A percentile compares a stretch with the other conserved stretches of the same genome.
Evolutionary conservation across 805 yeast species (phyloP).

Genomic region (Candida taoyuanica): DNA sequence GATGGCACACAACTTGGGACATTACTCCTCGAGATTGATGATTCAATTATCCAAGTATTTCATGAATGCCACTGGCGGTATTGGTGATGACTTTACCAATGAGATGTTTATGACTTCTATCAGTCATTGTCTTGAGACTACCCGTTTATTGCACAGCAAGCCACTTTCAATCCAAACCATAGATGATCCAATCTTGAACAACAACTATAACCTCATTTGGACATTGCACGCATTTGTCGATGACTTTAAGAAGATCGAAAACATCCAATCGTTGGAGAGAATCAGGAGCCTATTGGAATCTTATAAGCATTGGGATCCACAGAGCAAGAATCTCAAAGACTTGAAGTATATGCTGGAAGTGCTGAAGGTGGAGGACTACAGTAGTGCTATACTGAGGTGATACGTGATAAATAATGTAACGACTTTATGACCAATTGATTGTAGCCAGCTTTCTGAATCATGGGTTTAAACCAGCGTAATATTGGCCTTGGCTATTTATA

Average conservation of each 20-base stretch:
- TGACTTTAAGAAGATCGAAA: constrained; percentile 29
- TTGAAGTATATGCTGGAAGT: constrained; percentile 26
- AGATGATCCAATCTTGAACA: constrained; percentile 22
- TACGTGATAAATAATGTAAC: not conserved
- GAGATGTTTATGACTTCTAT: constrained; percentile 26
- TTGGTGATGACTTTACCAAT: constrained; percentile 26
- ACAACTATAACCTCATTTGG: constrained; percentile 40
- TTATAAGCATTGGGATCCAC: constrained; percentile 20
- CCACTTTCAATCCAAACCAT: constrained; percentile 1
- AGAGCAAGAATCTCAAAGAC: constrained; percentile 14
- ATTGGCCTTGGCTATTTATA: no score
- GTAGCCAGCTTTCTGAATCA: no score
- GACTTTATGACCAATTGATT: no score
- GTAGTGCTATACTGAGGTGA: constrained; percentile 11
- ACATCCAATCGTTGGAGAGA: constrained; percentile 26
- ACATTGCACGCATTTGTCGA: constrained; percentile 36
- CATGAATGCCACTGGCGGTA: constrained; percentile 15
- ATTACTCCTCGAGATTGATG: constrained; percentile 37
- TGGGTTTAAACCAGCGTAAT: no score
- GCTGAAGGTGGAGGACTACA: constrained; percentile 23
- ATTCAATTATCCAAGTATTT: constrained; percentile 41
- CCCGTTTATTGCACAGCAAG: constrained; percentile 5
- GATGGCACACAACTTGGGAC: constrained; percentile 47
- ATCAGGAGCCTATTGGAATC: constrained; percentile 8
- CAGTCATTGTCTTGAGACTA: constrained; percentile 25